phyloP scores from a whole-genome alignment of 768 basidiomycete species.

The Austroboletus eburneus region DNA sequence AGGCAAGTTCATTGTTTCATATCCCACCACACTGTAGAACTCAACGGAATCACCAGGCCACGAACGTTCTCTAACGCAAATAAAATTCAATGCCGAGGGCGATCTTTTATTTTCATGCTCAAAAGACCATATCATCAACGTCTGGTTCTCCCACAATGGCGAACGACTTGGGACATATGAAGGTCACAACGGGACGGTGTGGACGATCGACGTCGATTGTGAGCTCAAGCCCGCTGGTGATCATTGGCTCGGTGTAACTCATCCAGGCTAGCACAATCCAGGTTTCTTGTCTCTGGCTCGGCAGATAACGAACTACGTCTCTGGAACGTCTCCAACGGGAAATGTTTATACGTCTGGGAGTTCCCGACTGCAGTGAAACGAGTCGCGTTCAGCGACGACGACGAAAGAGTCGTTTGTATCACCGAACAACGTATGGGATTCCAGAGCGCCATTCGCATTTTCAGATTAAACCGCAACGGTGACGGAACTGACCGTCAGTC shows the following conservation, averaged over 20 bases:
- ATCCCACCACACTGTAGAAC: constrained; percentile 3
- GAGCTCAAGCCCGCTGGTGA: constrained; percentile 31
- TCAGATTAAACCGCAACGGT: constrained; percentile 76
- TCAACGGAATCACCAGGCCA: constrained; percentile 59
- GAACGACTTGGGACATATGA: constrained; percentile 96
- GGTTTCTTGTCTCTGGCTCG: constrained; percentile 83
- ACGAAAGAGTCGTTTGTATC: constrained; percentile 80
- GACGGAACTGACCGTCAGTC: constrained; percentile 80
- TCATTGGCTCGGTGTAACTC: neutral
- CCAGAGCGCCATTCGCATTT: constrained; percentile 89
- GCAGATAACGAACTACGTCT: constrained; percentile 92
- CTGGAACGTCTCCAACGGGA: constrained; percentile 86
- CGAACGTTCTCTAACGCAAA: constrained; percentile 94
- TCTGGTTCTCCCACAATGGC: constrained; percentile 97
- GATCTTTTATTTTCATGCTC: constrained; percentile 94
- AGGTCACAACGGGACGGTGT: constrained; percentile 93
- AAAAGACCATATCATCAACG: constrained; percentile 93
- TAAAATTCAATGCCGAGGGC: constrained; percentile 96
- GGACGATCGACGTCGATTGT: constrained; percentile 98
- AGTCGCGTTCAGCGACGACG: constrained; percentile 86
- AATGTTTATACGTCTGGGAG: constrained; percentile 94
- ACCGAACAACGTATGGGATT: constrained; percentile 97
- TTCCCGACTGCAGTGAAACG: constrained; percentile 98
- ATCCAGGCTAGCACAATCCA: constrained; percentile 60
- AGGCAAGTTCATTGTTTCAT: constrained; percentile 35